Evolutionary conservation across 164 flowering plant species (phyloP).

Genomic region (Euptelea pleiosperma): DNA sequence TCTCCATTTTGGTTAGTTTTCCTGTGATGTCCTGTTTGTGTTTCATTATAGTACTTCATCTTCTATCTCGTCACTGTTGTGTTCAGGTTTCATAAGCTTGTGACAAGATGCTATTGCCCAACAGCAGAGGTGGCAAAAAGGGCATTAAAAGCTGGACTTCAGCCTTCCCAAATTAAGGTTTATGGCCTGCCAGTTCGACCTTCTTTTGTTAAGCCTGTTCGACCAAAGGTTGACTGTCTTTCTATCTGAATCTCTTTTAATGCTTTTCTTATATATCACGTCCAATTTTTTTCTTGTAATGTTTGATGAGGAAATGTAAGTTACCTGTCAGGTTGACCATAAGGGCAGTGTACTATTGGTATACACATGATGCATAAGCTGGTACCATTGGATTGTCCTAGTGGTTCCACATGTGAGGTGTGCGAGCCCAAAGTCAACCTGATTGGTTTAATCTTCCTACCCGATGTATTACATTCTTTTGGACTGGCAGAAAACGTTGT

Average conservation of each 20-base stretch:
- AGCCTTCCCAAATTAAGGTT: slow-evolving; percentile 84
- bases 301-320: too few species aligned
- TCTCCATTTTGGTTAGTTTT: background rate
- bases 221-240: slow-evolving; percentile 60
- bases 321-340: too few species aligned
- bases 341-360: too few species aligned
- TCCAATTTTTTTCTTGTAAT: background rate
- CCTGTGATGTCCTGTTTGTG: background rate
- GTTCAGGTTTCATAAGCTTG: slow-evolving; percentile 96
- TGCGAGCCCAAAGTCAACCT: too few species aligned
- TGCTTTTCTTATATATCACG: background rate
- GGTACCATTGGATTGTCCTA: too few species aligned
- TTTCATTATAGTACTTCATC: background rate
- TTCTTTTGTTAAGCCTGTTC: slow-evolving; percentile 86
- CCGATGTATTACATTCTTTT: too few species aligned
- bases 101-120: slow-evolving; percentile 96
- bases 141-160: slow-evolving; percentile 84
- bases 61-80: slow-evolving; percentile 1
- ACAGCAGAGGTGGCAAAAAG: slow-evolving; percentile 77
- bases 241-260: background rate
- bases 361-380: too few species aligned
- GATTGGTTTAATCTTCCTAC: too few species aligned
- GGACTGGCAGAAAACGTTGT: too few species aligned
- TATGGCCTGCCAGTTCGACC: slow-evolving; percentile 97
- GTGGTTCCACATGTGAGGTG: too few species aligned